These are phyloP conservation scores for Saccharata proteae DNA, from an alignment of 2,329 filamentous ascomycete species.

Conservation along the genomic window DNA sequence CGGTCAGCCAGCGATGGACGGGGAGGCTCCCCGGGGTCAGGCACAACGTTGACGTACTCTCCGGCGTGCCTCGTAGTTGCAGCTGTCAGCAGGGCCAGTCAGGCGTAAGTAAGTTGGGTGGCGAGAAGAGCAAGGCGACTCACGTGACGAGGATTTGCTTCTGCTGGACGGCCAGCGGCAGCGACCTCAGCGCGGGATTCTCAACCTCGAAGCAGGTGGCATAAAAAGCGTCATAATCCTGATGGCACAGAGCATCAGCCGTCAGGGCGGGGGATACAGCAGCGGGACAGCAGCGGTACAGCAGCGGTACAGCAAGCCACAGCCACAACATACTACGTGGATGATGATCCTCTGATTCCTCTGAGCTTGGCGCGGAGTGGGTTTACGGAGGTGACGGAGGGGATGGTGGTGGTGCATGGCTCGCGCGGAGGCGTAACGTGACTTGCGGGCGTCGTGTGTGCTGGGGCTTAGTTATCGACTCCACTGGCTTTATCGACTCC, in stretches of 20 bases:
- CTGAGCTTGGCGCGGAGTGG: too few relatives aligned
- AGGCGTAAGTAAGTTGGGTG: slow-evolving; percentile 4
- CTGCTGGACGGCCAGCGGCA: slow-evolving; percentile 77
- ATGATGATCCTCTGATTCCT: too few relatives aligned
- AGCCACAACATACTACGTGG: too few relatives aligned
- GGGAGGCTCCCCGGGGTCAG: neutral
- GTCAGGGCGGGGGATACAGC: slow-evolving; percentile 3
- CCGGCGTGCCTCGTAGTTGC: slow-evolving; percentile 77
- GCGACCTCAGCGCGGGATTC: slow-evolving; percentile 56
- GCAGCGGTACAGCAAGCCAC: too few relatives aligned
- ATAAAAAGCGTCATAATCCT: slow-evolving; percentile 76
- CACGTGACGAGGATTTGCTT: slow-evolving; percentile 61
- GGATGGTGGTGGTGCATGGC: too few relatives aligned
- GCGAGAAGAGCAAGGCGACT: slow-evolving; percentile 47
- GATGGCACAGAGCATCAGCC: slow-evolving; percentile 3
- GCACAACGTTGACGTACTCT: slow-evolving; percentile 27
- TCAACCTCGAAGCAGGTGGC: slow-evolving; percentile 79
- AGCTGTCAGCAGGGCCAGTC: slow-evolving; percentile 4
- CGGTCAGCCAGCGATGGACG: slow-evolving; percentile 14
- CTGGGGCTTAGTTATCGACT: too few relatives aligned
- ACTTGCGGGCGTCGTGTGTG: too few relatives aligned
- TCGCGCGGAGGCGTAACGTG: too few relatives aligned
- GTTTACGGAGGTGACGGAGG: too few relatives aligned
- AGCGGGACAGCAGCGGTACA: neutral
- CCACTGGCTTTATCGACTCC: too few relatives aligned